phyloP scores from a whole-genome alignment of 805 yeast genomes.

The Starmerella tilneyi region DNA sequence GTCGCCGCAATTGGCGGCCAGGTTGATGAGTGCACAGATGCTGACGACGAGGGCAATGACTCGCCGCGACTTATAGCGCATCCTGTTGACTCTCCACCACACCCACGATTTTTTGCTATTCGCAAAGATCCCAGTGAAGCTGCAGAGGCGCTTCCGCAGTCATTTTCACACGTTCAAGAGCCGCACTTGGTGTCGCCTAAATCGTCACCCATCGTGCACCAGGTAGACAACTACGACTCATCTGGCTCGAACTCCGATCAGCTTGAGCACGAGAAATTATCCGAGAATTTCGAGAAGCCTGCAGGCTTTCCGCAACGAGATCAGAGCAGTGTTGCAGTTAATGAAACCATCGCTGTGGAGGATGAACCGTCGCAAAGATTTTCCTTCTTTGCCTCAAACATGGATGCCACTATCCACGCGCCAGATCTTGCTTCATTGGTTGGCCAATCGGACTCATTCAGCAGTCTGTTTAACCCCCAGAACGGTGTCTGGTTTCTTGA shows the following conservation, averaged over 20 bases:
- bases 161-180: too few relatives aligned
- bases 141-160: neutral
- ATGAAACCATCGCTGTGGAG: conserved; percentile 1
- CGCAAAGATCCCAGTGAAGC: conserved; percentile 4
- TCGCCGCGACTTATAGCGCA: neutral
- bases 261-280: too few relatives aligned
- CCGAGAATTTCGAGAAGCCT: too few relatives aligned
- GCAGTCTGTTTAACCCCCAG: conserved; percentile 58
- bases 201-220: neutral
- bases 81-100: neutral
- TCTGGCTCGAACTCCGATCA: neutral
- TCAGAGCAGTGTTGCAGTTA: conserved; percentile 1
- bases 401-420: conserved; percentile 82
- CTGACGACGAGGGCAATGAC: conserved; percentile 1
- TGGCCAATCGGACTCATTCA: conserved; percentile 46
- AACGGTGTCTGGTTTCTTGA: conserved; percentile 94
- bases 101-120: neutral
- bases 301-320: too few relatives aligned
- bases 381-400: conserved; percentile 68
- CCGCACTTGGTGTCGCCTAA: neutral
- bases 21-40: neutral
- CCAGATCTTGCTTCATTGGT: conserved; percentile 74
- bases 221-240: conserved; percentile 3
- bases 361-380: conserved; percentile 60
- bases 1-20: neutral